Evolutionary conservation across 2,329 filamentous ascomycete genomes (phyloP).

Genomic region (Xylaria hypoxylon): DNA sequence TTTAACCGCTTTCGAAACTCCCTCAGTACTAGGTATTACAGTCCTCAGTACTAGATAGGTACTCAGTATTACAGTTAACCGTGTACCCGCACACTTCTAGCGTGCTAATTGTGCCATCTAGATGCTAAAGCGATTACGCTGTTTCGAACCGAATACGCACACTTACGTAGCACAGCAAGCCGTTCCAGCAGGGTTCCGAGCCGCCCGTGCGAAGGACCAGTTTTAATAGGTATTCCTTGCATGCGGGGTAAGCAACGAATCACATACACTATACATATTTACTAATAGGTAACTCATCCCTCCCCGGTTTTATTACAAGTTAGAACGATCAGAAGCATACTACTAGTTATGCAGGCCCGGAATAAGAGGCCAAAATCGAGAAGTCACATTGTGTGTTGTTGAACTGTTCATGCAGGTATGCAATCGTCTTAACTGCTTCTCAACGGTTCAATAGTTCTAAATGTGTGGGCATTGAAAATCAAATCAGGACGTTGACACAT

Average conservation of each 20-base stretch:
- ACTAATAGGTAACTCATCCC: not conserved
- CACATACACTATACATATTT: not conserved
- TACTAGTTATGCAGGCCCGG: not conserved
- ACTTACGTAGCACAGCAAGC: not conserved
- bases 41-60: too few species aligned
- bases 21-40: not conserved
- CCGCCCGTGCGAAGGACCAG: not conserved
- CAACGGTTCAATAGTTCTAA: not conserved
- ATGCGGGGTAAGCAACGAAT: constrained; percentile 4
- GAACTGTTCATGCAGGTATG: not conserved
- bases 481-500: too few species aligned
- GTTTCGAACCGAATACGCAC: constrained; percentile 5
- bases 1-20: not conserved
- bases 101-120: not conserved
- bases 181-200: not conserved
- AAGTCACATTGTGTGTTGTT: constrained; percentile 1
- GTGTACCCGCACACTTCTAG: not conserved
- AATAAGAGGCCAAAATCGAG: not conserved
- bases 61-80: not conserved
- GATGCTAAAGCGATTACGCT: not conserved
- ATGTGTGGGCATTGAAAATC: not conserved
- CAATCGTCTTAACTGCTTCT: not conserved
- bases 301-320: not conserved
- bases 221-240: not conserved
- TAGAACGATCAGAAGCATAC: not conserved